Base-by-base conservation (phyloP, 169 alveolate genomes). In the Plasmodium gallinaceum region DNA sequence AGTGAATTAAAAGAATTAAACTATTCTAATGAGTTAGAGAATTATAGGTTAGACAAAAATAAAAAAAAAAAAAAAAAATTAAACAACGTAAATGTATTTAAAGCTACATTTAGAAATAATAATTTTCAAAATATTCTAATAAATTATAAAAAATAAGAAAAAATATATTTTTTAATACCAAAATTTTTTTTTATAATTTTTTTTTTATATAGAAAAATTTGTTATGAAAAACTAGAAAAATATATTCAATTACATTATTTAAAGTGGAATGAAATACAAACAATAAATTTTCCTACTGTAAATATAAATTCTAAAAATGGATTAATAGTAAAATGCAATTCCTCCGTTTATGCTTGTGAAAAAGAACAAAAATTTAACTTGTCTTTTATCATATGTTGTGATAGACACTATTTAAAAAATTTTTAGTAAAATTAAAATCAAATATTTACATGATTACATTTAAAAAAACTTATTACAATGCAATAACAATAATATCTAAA, bases 341-440 rank as follows among this genome's bases (percentile, higher is more conserved):
- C 90, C 22, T 80, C 90, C 0, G 90, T 80, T 45, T 80, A 80
- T 72, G 90, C 90, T 12, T 52, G 51, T 32, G 72, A 80, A 9
- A 5, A n/a, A 16, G 85, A 42, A 37, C 72, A 72, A 16, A 80
- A 32, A 37, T 66, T 66, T 66, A 66, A 80, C 26, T 66, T 80
- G 22, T 58, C 48, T 62, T 61, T 80, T 3, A 39, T 80, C 18
- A 42, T 80, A 52, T 80, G 90, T 57, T 68, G 90, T 60, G 90
- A 80, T 32, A 80, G 90, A 80, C 45, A 57, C 46, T 80, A 80
- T 80, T 52, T 80, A 48, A 80, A 80, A 7, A 80, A 80, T 66
- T 80, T 80, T 48, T 80, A 80, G 90, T 80, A 80, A 66, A 20
- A 66, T 61, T 42, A 62, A 64, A 78, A 64, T 39, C 51, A 39